Percentiles rank a stretch among this genome's conserved stretches.
Evolutionary conservation across 345 rosid species (phyloP).

Genomic region (Abelmoschus esculentus): DNA sequence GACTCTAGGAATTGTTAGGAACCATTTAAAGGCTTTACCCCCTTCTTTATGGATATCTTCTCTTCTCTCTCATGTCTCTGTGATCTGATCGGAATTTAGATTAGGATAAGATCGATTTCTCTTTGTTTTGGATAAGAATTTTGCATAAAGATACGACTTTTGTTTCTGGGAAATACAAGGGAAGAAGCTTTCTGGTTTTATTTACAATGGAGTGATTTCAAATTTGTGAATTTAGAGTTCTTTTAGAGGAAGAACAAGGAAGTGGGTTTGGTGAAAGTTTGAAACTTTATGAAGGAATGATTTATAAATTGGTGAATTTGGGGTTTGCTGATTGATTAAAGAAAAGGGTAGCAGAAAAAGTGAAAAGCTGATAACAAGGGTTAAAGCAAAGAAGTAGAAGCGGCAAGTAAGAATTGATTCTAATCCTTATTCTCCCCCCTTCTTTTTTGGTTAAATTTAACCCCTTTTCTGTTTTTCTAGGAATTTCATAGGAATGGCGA

Average conservation of each 20-base stretch:
- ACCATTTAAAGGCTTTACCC: not conserved
- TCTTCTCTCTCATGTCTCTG: not conserved
- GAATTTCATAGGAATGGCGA: slow-evolving; percentile 54
- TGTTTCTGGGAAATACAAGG: not conserved
- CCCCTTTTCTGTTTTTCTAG: not conserved
- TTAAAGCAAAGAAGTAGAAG: not conserved
- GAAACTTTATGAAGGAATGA: not conserved
- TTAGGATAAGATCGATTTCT: not conserved
- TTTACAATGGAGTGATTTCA: not conserved
- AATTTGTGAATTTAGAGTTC: not conserved
- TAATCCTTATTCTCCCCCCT: not conserved
- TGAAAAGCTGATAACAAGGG: not conserved
- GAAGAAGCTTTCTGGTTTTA: not conserved
- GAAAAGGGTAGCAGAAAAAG: not conserved
- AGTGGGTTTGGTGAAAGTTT: not conserved
- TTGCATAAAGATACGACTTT: not conserved
- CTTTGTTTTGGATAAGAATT: slow-evolving; percentile 1
- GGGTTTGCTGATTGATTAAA: not conserved
- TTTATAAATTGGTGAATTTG: not conserved
- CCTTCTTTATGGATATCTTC: not conserved
- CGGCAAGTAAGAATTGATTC: slow-evolving; percentile 1
- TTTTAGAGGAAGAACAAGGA: not conserved
- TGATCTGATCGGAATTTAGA: not conserved
- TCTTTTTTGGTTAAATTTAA: no score
- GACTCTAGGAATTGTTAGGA: not conserved